Evolutionary conservation across 495 filamentous ascomycete species (phyloP), one percentile per base, ranked within the genome.

Genomic region (Aspergillus nanangensis): DNA sequence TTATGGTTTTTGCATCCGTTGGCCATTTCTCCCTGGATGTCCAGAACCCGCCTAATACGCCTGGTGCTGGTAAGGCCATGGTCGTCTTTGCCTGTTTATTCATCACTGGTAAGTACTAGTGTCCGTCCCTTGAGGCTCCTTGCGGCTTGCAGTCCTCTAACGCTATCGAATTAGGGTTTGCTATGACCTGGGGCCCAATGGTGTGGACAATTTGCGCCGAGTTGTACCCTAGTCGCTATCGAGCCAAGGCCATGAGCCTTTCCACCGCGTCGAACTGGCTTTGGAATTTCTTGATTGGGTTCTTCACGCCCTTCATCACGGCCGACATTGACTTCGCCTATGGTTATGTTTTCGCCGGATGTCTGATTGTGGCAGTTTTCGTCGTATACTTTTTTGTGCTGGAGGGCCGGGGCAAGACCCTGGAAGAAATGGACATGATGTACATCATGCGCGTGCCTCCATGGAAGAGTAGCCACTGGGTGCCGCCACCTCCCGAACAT

Each of bases 391-490:
- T 91, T 62, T 86, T 80, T 61, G 75, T 89, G 23, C 76, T 82
- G 45, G 87, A 92, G 56, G 78, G 75, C 8, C 68, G 76, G 31
- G 78, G 79, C n/a, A 66, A 79, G 8, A 81, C 78, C 3, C 65
- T 91, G 20, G 87, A 90, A 66, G 83, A 90, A 56, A 77, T 92
- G 46, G 88, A 93, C 63, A 88, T 80, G 4, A 91, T 93, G 87
- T 90, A 90, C 52, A 61, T 86, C 29, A 57, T 80, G 38, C 64
- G 74, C 20, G 74, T 89, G 21, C 74, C 72, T 58, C 82, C 87
- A 3, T 81, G 79, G 74, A 77, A 79, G 51, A 80, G 74, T 29
- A 58, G 58, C 44, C 55, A 56, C 34, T 64, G 61, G 61, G 41
- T 50, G 15, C 50, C 63, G 2, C 63, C 63, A 3, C 47, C 54